Base-by-base conservation (phyloP, 805 yeast species). In the Pichia cephalocereana region DNA sequence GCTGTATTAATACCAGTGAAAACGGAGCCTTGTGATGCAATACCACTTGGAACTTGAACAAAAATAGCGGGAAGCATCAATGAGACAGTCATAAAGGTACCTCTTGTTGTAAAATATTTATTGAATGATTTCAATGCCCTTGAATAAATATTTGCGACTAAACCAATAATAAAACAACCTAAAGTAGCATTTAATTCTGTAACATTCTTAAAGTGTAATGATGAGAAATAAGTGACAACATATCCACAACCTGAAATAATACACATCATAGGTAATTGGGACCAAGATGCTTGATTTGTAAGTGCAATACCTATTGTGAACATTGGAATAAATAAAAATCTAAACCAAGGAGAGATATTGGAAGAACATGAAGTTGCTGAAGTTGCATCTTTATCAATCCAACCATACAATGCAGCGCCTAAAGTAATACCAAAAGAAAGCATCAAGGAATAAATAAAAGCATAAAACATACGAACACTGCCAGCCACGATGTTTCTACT, bases 61-160 rank as follows among this genome's bases (percentile, higher is more conserved):
- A 91, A 90, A 42, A 91, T 87, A 0, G 91, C 98, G 0, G 98
- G 98, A 47, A 91, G 67, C 96, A 91, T 91, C 8, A 96, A 93
- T 26, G 95, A 83, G 27, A 90, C 95, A 0, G 98, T 96, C 69
- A 91, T 78, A 30, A 61, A 59, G 8, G 66, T 52, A 3, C 64
- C 59, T 31, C 54, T 55, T 6, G 50, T 39, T 11, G 55, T 51
- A 15, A 62, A 53, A n/a, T 52, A 52, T 43, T 55, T 55, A 43
- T 56, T 57, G 38, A 61, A 47, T 2, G 96, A 96, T 61, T 83
- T 86, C 58, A 90, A 83, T 11, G 90, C 61, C 60, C 98, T 77
- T 0, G 96, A 86, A 64, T 91, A 91, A 46, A 87, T 68, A 60
- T 91, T 91, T 40, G 96, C 96, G 60, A 87, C 63, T 19, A 91